phyloP scores from a whole-genome alignment of 2,329 filamentous ascomycete genomes.

The Aspergillus oerlinghausenensis region DNA sequence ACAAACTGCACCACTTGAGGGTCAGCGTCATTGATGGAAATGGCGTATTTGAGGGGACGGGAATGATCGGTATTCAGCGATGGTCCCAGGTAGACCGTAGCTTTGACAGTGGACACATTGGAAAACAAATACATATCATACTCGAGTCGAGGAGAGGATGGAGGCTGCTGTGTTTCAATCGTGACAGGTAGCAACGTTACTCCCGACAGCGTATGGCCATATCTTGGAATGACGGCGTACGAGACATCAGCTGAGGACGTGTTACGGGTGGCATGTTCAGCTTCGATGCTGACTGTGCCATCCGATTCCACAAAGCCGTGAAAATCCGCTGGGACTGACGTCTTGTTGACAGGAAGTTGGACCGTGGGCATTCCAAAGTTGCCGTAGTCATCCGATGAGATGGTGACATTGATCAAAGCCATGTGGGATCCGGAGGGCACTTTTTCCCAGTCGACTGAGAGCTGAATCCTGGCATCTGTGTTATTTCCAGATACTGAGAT shows the following conservation, averaged over 20 bases:
- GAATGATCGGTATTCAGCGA: slow-evolving; percentile 50
- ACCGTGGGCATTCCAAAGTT: slow-evolving; percentile 42
- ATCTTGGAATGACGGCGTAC: slow-evolving; percentile 51
- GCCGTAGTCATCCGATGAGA: slow-evolving; percentile 18
- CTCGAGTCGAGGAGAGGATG: slow-evolving; percentile 51
- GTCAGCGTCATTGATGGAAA: slow-evolving; percentile 43
- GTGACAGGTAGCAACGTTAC: slow-evolving; percentile 54
- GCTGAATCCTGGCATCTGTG: slow-evolving; percentile 50
- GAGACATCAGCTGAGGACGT: slow-evolving; percentile 28
- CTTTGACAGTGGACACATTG: slow-evolving; percentile 36
- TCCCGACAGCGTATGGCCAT: slow-evolving; percentile 56
- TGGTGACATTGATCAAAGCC: slow-evolving; percentile 29
- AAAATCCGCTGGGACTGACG: slow-evolving; percentile 49
- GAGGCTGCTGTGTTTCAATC: slow-evolving; percentile 47
- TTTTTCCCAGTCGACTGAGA: slow-evolving; percentile 54
- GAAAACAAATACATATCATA: slow-evolving; percentile 62
- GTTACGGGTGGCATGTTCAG: slow-evolving; percentile 24
- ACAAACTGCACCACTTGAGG: slow-evolving; percentile 40
- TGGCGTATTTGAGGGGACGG: slow-evolving; percentile 47
- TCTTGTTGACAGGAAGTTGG: slow-evolving; percentile 52
- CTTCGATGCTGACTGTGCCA: slow-evolving; percentile 34
- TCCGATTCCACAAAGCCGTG: slow-evolving; percentile 62
- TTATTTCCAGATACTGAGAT: slow-evolving; percentile 41
- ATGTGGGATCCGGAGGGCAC: slow-evolving; percentile 36
- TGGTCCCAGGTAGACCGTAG: slow-evolving; percentile 40